These are phyloP conservation scores for Tylopilus felleus DNA, from an alignment of 768 basidiomycete species.

Conservation along the genomic window DNA sequence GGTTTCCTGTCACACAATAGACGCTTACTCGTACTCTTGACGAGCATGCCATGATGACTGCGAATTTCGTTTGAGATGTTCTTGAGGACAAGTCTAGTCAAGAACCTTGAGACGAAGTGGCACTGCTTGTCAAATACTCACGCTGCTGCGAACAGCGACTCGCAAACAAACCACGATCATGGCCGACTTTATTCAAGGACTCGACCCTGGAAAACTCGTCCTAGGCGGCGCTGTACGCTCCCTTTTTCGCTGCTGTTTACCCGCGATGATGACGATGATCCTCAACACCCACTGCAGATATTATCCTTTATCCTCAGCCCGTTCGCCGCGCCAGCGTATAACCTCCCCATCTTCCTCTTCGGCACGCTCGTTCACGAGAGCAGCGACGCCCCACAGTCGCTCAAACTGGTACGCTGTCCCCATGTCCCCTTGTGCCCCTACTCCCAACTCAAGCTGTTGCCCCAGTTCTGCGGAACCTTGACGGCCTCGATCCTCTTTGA, in stretches of 20 bases:
- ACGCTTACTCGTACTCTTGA: no score
- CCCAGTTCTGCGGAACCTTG: conserved; percentile 63
- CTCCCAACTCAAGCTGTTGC: neutral
- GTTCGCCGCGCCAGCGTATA: conserved; percentile 64
- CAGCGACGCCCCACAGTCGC: conserved; percentile 57
- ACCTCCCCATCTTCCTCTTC: conserved; percentile 80
- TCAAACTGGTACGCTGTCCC: conserved; percentile 49
- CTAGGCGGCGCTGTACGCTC: conserved; percentile 55
- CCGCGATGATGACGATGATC: no score
- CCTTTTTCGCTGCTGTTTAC: neutral
- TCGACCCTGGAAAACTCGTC: conserved; percentile 71
- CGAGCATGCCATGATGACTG: no score
- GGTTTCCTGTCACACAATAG: no score
- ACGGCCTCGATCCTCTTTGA: conserved; percentile 63
- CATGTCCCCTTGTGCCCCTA: neutral
- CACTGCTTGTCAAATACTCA: neutral
- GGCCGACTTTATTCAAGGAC: conserved; percentile 65
- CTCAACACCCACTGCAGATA: conserved; percentile 36
- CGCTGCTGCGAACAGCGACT: neutral
- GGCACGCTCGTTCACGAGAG: conserved; percentile 72
- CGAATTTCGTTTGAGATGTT: no score
- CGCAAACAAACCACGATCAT: no score
- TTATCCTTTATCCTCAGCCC: conserved; percentile 58
- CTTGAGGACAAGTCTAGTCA: no score
- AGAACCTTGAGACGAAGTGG: neutral